Evolutionary conservation across 2,329 filamentous ascomycete genomes (phyloP), one percentile per base, ranked within the genome.

Genomic region (Nothophoma quercina): DNA sequence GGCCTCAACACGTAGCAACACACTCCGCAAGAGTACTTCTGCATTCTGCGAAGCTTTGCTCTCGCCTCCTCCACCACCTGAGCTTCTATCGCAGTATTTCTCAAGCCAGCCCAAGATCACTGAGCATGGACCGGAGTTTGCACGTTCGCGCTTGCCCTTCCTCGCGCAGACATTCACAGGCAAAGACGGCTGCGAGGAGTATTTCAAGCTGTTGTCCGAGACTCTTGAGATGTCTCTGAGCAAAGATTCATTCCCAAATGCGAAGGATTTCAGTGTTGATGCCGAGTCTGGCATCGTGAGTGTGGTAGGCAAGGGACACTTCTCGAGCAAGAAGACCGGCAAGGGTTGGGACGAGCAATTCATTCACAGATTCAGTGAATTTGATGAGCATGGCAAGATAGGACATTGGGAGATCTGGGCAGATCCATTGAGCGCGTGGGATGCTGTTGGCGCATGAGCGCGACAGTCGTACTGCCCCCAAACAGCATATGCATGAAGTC

Each of bases 351-450:
- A 75, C 13, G 75, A 78, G 57, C 56, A 67, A 13, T 78, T 78
- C 33, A 71, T 77, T 10, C 75, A 77, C 59, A 56, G 70, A 39
- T 67, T 78, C 35, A 74, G 75, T 58, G 72, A 51, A 7, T 78
- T 76, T 53, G 72, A 78, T 60, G 60, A 61, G 6, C 55, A 72
- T 15, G 74, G 73, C 0, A 74, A 56, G 62, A 73, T 78, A 54
- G 75, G 74, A 22, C 67, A 72, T 58, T 77, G 75, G 74, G 75
- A 78, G 60, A 75, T 78, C 42, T 78, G 76, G 75, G 75, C 73
- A 12, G 76, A 78, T 68, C 74, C 73, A 10, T 57, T 77, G 49
- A 76, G 72, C 55, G 76, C 76, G 26, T 78, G 74, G 75, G 65
- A 69, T 21, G 76, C 75, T 49, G 74, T 70, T 56, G 67, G 59